Percentiles rank a stretch among this genome's conserved stretches.
These are phyloP conservation scores for Helichrysum umbraculigerum DNA, from an alignment of 129 eudicot species.

Conservation along the genomic window DNA sequence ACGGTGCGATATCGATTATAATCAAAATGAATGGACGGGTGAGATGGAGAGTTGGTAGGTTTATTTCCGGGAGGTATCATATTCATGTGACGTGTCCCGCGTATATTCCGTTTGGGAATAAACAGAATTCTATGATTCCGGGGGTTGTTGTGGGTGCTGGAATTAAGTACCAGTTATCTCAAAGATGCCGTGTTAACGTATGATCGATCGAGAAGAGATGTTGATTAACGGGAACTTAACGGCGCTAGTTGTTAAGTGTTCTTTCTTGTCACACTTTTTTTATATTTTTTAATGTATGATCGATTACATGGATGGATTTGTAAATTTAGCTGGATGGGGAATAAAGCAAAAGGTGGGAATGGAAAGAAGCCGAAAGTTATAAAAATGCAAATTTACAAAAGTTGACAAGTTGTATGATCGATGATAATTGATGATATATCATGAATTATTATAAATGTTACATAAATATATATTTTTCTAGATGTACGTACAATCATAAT, in stretches of 20 bases:
- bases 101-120: slow-evolving; percentile 56
- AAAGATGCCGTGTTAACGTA: slow-evolving; percentile 62
- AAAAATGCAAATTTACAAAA: not conserved
- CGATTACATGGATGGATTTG: slow-evolving; percentile 30
- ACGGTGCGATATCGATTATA: slow-evolving; percentile 43
- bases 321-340: slow-evolving; percentile 37
- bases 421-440: slow-evolving; percentile 12
- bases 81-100: slow-evolving; percentile 75
- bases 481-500: not conserved
- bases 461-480: slow-evolving; percentile 13
- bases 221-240: not conserved
- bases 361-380: slow-evolving; percentile 19
- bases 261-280: slow-evolving; percentile 14
- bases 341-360: slow-evolving; percentile 30
- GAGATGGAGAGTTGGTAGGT: slow-evolving; percentile 70
- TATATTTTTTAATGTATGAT: not conserved
- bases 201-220: slow-evolving; percentile 32
- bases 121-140: slow-evolving; percentile 29
- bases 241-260: slow-evolving; percentile 19
- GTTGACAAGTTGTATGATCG: slow-evolving; percentile 20
- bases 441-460: slow-evolving; percentile 17
- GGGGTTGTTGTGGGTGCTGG: slow-evolving; percentile 48
- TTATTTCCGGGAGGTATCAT: slow-evolving; percentile 55
- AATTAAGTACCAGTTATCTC: slow-evolving; percentile 65
- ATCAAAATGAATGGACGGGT: slow-evolving; percentile 74